phyloP scores from a whole-genome alignment of 140 eudicot genomes.

The Stevia rebaudiana region DNA sequence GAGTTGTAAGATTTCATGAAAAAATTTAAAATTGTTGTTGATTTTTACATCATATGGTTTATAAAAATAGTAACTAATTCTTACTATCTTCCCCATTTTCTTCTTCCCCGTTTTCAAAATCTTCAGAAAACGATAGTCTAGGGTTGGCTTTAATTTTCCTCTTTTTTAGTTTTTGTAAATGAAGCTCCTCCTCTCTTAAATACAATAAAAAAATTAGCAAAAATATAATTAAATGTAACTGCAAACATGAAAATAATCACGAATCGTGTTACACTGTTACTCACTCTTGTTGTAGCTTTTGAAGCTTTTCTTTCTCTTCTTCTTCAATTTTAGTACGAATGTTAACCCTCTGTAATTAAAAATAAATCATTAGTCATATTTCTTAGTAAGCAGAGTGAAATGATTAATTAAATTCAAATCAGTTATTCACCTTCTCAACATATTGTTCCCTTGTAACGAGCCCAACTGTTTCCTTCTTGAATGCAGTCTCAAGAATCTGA shows the following conservation, averaged over 20 bases:
- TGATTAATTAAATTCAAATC: neutral
- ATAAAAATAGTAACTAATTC: constrained; percentile 2
- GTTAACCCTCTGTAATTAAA: constrained; percentile 62
- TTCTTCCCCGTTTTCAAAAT: constrained; percentile 64
- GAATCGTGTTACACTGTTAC: constrained; percentile 21
- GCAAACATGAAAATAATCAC: neutral
- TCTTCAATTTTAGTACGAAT: constrained; percentile 83
- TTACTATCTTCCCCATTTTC: constrained; percentile 64
- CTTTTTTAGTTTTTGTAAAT: constrained; percentile 74
- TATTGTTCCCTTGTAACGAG: constrained; percentile 89
- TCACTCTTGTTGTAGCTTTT: constrained; percentile 96
- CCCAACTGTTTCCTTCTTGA: constrained; percentile 98
- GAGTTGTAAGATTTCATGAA: neutral
- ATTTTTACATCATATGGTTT: neutral
- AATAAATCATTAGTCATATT: neutral
- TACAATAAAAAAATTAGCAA: constrained; percentile 1
- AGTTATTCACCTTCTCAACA: constrained; percentile 73
- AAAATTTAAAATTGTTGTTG: neutral
- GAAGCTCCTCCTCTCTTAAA: constrained; percentile 84
- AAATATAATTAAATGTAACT: neutral
- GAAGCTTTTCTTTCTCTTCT: constrained; percentile 97
- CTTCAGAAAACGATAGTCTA: constrained; percentile 76
- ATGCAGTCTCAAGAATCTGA: constrained; percentile 97
- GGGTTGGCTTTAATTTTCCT: constrained; percentile 71
- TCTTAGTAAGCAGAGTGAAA: neutral